Evolutionary conservation across 495 filamentous ascomycete genomes (phyloP).

Genomic region (Penicillium paradoxum): DNA sequence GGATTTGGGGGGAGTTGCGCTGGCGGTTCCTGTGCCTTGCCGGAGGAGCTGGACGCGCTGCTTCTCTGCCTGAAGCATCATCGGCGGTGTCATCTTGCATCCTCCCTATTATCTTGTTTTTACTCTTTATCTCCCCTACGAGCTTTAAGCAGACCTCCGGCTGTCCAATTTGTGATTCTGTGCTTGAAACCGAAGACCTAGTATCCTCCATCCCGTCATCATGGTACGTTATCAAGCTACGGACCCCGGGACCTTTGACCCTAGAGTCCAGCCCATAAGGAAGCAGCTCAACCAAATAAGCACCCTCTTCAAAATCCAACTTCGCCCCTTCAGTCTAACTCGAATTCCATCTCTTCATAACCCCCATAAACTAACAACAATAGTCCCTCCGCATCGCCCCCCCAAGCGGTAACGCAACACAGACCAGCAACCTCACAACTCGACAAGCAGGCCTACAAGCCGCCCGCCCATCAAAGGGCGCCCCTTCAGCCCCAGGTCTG

Average conservation of each 20-base stretch:
- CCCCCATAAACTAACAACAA: conserved; percentile 14
- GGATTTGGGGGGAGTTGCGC: conserved; percentile 10
- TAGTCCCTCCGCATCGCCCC: conserved; percentile 90
- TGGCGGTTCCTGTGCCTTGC: conserved; percentile 18
- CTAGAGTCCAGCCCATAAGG: conserved; percentile 2
- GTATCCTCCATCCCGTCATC: conserved; percentile 14
- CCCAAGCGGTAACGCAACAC: conserved; percentile 50
- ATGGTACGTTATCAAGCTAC: conserved; percentile 35
- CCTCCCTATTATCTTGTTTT: conserved; percentile 9
- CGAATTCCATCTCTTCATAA: background rate
- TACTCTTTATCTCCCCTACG: conserved; percentile 7
- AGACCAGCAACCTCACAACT: conserved; percentile 54
- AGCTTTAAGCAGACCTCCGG: background rate
- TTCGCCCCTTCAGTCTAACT: background rate
- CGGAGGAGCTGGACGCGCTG: conserved; percentile 39
- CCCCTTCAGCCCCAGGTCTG: conserved; percentile 84
- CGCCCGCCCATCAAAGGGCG: conserved; percentile 50
- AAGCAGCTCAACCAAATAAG: conserved; percentile 5
- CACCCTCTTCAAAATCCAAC: background rate
- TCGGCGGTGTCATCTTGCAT: conserved; percentile 18
- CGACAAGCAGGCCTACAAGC: conserved; percentile 26
- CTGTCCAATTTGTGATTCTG: background rate
- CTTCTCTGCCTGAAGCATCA: conserved; percentile 27
- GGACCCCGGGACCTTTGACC: conserved; percentile 7
- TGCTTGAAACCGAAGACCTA: background rate